These are phyloP conservation scores for Rutstroemia sp. DNA, from an alignment of 2,329 filamentous ascomycete species.

Conservation along the genomic window DNA sequence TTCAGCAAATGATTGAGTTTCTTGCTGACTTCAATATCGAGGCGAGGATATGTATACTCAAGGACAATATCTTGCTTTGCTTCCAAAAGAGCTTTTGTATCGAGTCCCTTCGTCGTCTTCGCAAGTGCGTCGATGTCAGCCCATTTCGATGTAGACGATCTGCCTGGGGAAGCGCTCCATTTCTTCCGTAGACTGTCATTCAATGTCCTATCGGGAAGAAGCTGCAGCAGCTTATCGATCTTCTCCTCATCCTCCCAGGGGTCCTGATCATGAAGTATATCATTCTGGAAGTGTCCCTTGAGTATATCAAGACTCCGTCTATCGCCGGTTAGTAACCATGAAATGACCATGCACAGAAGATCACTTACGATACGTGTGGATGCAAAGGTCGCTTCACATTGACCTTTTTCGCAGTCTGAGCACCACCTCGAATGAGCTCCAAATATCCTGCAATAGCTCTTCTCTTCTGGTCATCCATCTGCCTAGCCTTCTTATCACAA, in stretches of 20 bases:
- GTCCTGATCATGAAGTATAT: conserved; percentile 78
- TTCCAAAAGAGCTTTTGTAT: conserved; percentile 66
- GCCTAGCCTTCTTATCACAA: conserved; percentile 79
- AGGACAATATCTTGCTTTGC: conserved; percentile 94
- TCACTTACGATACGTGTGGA: conserved; percentile 67
- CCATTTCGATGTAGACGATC: conserved; percentile 79
- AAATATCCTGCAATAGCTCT: conserved; percentile 83
- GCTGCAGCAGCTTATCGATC: conserved; percentile 69
- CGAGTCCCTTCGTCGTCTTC: conserved; percentile 66
- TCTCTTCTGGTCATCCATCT: conserved; percentile 78
- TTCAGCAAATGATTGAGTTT: conserved; percentile 98
- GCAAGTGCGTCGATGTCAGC: conserved; percentile 85
- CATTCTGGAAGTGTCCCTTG: conserved; percentile 73
- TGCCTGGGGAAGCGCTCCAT: conserved; percentile 77
- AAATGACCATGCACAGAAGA: background rate
- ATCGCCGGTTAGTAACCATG: conserved; percentile 6
- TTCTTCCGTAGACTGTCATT: conserved; percentile 77
- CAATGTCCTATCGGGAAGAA: conserved; percentile 74
- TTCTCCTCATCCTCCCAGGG: conserved; percentile 69
- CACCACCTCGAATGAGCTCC: conserved; percentile 80
- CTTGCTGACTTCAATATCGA: conserved; percentile 96
- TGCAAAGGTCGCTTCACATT: conserved; percentile 81
- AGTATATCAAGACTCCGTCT: conserved; percentile 81
- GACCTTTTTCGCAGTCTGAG: conserved; percentile 79
- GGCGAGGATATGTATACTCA: conserved; percentile 94